Percentiles rank a stretch among this genome's conserved stretches.
phyloP scores from a whole-genome alignment of 2,329 filamentous ascomycete species.

The Endocalyx cinctus region DNA sequence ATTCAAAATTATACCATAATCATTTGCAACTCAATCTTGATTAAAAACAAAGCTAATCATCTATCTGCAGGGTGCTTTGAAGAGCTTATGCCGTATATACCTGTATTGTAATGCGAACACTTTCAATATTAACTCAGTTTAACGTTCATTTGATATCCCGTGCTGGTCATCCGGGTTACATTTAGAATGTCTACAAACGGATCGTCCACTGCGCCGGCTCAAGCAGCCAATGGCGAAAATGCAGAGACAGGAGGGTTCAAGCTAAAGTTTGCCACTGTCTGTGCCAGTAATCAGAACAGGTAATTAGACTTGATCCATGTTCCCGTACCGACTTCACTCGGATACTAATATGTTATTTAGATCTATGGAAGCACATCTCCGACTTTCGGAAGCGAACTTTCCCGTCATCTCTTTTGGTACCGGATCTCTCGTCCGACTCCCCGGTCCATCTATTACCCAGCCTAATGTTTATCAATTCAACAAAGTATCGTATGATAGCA shows the following conservation, averaged over 20 bases:
- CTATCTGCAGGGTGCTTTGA: no score
- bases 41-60: no score
- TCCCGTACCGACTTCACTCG: no score
- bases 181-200: constrained; percentile 40
- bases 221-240: constrained; percentile 39
- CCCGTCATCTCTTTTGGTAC: constrained; percentile 99
- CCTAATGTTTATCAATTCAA: constrained; percentile 99
- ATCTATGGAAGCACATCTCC: constrained; percentile 98
- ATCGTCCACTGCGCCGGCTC: constrained; percentile 19
- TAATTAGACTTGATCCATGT: no score
- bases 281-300: constrained; percentile 96
- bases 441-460: constrained; percentile 84
- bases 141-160: no score
- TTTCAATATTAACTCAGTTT: no score
- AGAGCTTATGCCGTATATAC: no score
- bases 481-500: constrained; percentile 88
- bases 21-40: no score
- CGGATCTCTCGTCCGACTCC: constrained; percentile 86
- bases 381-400: constrained; percentile 78
- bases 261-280: constrained; percentile 97
- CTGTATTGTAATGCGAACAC: no score
- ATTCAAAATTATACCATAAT: not conserved
- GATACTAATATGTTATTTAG: no score
- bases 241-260: constrained; percentile 65
- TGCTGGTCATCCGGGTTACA: no score